phyloP scores from a whole-genome alignment of 148 eudicot species.

The Rhododendron griersonianum region DNA sequence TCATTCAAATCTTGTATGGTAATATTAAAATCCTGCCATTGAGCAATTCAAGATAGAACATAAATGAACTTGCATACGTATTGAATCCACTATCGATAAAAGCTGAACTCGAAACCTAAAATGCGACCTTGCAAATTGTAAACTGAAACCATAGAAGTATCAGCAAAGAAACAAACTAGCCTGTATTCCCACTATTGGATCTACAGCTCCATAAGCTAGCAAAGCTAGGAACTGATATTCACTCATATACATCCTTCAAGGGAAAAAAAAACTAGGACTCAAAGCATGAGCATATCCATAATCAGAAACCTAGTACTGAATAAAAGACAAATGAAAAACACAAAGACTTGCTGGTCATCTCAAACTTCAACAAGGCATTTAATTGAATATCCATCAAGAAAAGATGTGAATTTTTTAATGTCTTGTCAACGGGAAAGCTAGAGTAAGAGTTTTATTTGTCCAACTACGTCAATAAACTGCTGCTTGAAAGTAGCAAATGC shows the following conservation, averaged over 20 bases:
- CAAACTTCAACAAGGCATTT: not conserved
- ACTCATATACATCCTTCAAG: not conserved
- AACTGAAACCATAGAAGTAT: not conserved
- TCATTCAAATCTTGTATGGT: constrained; percentile 59
- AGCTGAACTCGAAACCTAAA: not conserved
- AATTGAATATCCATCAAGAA: not conserved
- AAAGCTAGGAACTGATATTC: not conserved
- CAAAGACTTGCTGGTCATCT: not conserved
- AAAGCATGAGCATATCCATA: constrained; percentile 1
- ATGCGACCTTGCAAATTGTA: not conserved
- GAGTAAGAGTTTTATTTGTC: not conserved
- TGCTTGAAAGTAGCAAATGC: not conserved
- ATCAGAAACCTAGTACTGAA: not conserved
- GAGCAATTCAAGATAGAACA: constrained; percentile 11
- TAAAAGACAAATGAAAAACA: not conserved
- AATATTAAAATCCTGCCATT: constrained; percentile 62
- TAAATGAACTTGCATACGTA: not conserved
- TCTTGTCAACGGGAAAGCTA: not conserved
- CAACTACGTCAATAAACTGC: not conserved
- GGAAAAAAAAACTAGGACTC: not conserved
- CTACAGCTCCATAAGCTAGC: not conserved
- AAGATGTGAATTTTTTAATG: not conserved
- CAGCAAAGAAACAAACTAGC: not conserved
- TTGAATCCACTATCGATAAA: not conserved
- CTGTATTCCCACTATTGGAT: not conserved